phyloP scores from a whole-genome alignment of 768 basidiomycete species.

The Mycena epipterygia region DNA sequence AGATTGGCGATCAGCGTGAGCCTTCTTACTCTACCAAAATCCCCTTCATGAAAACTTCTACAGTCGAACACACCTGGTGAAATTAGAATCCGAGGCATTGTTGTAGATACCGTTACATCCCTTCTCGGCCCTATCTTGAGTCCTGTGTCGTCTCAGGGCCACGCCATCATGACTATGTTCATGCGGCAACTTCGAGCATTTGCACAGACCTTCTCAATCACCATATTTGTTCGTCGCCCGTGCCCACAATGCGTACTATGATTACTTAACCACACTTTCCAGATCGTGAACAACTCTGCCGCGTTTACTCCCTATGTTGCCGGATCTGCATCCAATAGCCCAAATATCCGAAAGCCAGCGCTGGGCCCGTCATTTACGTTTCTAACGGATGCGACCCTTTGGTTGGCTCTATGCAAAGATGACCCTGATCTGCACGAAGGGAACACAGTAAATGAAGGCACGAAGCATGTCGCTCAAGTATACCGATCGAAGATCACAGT shows the following conservation, averaged over 20 bases:
- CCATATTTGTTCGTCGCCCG: slow-evolving; percentile 65
- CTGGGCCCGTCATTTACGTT: slow-evolving; percentile 83
- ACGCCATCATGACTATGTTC: slow-evolving; percentile 79
- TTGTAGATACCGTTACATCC: slow-evolving; percentile 77
- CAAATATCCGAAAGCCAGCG: slow-evolving; percentile 71
- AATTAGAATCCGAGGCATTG: slow-evolving; percentile 58
- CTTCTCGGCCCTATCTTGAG: slow-evolving; percentile 75
- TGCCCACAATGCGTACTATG: too few relatives aligned
- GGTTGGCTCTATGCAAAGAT: slow-evolving; percentile 60
- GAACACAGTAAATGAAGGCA: slow-evolving; percentile 37
- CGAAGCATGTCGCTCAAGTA: slow-evolving; percentile 54
- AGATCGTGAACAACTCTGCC: slow-evolving; percentile 77
- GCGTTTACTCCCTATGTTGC: slow-evolving; percentile 22
- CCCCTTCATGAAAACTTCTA: not conserved
- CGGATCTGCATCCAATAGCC: slow-evolving; percentile 35
- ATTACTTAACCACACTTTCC: not conserved
- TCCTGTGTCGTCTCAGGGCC: slow-evolving; percentile 79
- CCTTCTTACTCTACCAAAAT: slow-evolving; percentile 28
- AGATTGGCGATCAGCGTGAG: slow-evolving; percentile 46
- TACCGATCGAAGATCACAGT: slow-evolving; percentile 61
- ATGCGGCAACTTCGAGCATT: slow-evolving; percentile 73
- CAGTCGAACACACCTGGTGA: slow-evolving; percentile 30
- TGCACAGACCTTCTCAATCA: slow-evolving; percentile 58
- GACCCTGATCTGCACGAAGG: slow-evolving; percentile 7
- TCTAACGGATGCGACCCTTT: slow-evolving; percentile 80